Evolutionary conservation across 805 yeast genomes (phyloP).

Genomic region (Candida glaebosa): DNA sequence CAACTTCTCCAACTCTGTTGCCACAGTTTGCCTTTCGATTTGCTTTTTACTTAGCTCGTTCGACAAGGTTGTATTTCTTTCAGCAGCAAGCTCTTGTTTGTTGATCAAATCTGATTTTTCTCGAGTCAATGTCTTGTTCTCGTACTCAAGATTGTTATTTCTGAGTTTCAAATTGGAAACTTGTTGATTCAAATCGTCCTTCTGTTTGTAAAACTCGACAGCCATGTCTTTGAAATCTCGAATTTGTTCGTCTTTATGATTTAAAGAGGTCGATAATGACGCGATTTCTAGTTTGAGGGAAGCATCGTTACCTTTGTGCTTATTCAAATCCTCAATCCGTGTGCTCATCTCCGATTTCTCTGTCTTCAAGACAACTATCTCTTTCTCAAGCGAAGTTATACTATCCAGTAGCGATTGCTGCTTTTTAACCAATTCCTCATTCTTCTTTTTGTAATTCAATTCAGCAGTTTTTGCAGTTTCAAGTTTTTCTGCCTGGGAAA

Average conservation of each 20-base stretch:
- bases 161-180: slow-evolving; percentile 37
- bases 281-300: slow-evolving; percentile 48
- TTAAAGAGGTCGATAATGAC: slow-evolving; percentile 40
- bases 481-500: slow-evolving; percentile 4
- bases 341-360: slow-evolving; percentile 40
- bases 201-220: slow-evolving; percentile 35
- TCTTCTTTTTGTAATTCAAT: slow-evolving; percentile 15
- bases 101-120: slow-evolving; percentile 39
- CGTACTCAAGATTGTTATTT: slow-evolving; percentile 35
- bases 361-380: slow-evolving; percentile 19
- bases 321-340: slow-evolving; percentile 25
- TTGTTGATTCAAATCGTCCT: slow-evolving; percentile 35
- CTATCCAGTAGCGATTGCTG: slow-evolving; percentile 17
- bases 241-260: slow-evolving; percentile 43
- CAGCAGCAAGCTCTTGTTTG: slow-evolving; percentile 38
- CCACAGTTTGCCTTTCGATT: slow-evolving; percentile 39
- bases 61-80: slow-evolving; percentile 26
- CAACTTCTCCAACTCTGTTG: slow-evolving; percentile 37
- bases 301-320: slow-evolving; percentile 36
- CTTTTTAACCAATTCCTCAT: slow-evolving; percentile 17
- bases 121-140: slow-evolving; percentile 30
- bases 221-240: slow-evolving; percentile 33
- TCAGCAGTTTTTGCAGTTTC: slow-evolving; percentile 6
- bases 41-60: slow-evolving; percentile 39
- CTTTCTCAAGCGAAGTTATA: slow-evolving; percentile 15